These are phyloP conservation scores for Combretum micranthum DNA, from an alignment of 345 rosid genomes.

Conservation along the genomic window DNA sequence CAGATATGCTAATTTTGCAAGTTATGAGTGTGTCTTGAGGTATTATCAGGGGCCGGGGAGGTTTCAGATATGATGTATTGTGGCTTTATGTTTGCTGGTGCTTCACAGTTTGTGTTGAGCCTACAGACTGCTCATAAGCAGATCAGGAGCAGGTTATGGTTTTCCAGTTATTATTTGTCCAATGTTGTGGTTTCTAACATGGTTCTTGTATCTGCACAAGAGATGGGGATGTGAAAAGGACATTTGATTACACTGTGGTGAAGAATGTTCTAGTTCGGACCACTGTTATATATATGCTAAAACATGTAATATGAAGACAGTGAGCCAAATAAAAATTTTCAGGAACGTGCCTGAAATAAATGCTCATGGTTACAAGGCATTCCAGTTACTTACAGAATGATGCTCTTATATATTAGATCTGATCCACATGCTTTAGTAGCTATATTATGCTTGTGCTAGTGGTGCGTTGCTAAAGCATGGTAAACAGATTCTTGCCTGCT, in stretches of 20 bases:
- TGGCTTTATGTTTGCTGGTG: conserved; percentile 58
- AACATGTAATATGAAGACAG: conserved; percentile 54
- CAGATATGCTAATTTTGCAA: conserved; percentile 44
- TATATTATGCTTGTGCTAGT: conserved; percentile 70
- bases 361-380: conserved; percentile 42
- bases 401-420: conserved; percentile 34
- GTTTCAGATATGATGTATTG: conserved; percentile 39
- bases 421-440: conserved; percentile 79
- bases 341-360: conserved; percentile 54
- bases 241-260: conserved; percentile 55
- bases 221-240: conserved; percentile 40
- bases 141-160: conserved; percentile 73
- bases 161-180: conserved; percentile 31
- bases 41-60: conserved; percentile 51
- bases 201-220: conserved; percentile 50
- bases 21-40: conserved; percentile 27
- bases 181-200: conserved; percentile 57
- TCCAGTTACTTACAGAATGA: conserved; percentile 48
- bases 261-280: conserved; percentile 70
- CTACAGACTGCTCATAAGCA: conserved; percentile 33
- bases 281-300: conserved; percentile 54
- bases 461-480: conserved; percentile 56
- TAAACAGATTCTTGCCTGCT: conserved; percentile 56
- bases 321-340: conserved; percentile 30
- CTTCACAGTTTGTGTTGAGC: conserved; percentile 58